These are phyloP conservation scores for Cercophora newfieldiana DNA, from an alignment of 495 filamentous ascomycete genomes.

Conservation along the genomic window DNA sequence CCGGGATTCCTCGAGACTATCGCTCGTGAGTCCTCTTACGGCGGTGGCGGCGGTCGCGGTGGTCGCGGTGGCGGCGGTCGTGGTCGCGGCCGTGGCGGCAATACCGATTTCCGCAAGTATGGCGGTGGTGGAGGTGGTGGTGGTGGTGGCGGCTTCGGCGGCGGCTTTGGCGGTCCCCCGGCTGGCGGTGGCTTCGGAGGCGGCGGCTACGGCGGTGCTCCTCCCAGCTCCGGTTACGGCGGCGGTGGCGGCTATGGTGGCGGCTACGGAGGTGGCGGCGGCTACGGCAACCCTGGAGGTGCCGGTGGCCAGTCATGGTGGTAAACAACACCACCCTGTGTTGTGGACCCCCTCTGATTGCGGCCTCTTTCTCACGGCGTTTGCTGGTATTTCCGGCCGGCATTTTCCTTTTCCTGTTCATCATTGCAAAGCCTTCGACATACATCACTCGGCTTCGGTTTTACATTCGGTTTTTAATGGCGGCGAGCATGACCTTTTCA, in stretches of 20 bases:
- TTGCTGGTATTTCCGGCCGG: conserved; percentile 3
- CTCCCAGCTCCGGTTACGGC: conserved; percentile 46
- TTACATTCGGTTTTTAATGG: conserved; percentile 28
- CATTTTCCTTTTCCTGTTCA: conserved; percentile 20
- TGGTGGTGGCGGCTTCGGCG: conserved; percentile 51
- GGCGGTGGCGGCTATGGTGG: conserved; percentile 46
- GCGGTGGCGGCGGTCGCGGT: conserved; percentile 70
- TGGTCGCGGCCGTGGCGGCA: conserved; percentile 64
- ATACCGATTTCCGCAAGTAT: conserved; percentile 87
- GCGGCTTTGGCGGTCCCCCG: conserved; percentile 49
- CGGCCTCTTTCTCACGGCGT: neutral
- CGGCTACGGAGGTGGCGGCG: conserved; percentile 60
- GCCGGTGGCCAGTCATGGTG: conserved; percentile 88
- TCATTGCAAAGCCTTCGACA: conserved; percentile 18
- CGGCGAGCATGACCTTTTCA: conserved; percentile 35
- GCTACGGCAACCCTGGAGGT: conserved; percentile 77
- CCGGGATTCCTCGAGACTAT: conserved; percentile 93
- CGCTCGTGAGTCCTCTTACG: conserved; percentile 86
- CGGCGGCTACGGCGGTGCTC: conserved; percentile 50
- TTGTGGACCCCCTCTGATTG: neutral
- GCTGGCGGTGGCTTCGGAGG: conserved; percentile 66
- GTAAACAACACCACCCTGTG: conserved; percentile 54
- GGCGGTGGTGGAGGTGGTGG: conserved; percentile 58
- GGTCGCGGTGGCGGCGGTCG: conserved; percentile 68
- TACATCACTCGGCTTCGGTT: conserved; percentile 20